Percentiles rank a stretch among this genome's conserved stretches.
These are phyloP conservation scores for Strobilomyces echinocephalus DNA, from an alignment of 768 basidiomycete genomes.

Conservation along the genomic window DNA sequence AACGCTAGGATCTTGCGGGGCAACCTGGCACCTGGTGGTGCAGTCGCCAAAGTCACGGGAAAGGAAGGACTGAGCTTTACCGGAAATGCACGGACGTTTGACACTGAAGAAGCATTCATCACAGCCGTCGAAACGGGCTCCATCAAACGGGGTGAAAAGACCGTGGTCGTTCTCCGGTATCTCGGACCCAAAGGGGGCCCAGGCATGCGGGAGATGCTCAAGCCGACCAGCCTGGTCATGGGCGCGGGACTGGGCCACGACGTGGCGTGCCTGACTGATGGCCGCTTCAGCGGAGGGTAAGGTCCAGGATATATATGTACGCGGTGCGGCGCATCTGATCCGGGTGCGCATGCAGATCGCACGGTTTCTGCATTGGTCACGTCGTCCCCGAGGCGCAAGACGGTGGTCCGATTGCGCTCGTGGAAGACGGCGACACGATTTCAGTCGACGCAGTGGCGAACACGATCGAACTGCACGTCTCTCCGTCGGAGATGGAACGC, in stretches of 20 bases:
- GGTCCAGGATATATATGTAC: slow-evolving; percentile 27
- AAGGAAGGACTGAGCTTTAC: slow-evolving; percentile 89
- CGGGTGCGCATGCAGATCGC: slow-evolving; percentile 53
- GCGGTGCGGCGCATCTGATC: slow-evolving; percentile 14
- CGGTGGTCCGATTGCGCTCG: slow-evolving; percentile 89
- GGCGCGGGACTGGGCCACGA: slow-evolving; percentile 95
- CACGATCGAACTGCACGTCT: slow-evolving; percentile 71
- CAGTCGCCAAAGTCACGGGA: slow-evolving; percentile 95
- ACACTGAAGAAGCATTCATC: slow-evolving; percentile 83
- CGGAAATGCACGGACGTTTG: slow-evolving; percentile 90
- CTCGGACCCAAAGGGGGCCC: slow-evolving; percentile 97
- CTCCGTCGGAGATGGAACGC: slow-evolving; percentile 71
- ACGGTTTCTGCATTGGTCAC: slow-evolving; percentile 96
- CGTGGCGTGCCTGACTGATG: slow-evolving; percentile 96
- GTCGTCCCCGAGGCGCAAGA: slow-evolving; percentile 95
- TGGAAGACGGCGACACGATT: slow-evolving; percentile 82
- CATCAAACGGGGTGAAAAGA: slow-evolving; percentile 94
- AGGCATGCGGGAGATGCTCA: slow-evolving; percentile 99
- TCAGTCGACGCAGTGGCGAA: slow-evolving; percentile 87
- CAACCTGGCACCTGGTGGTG: slow-evolving; percentile 90
- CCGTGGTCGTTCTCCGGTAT: slow-evolving; percentile 91
- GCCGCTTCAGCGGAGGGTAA: slow-evolving; percentile 96
- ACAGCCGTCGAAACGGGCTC: slow-evolving; percentile 82
- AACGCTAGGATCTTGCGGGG: slow-evolving; percentile 74
- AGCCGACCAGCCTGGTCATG: slow-evolving; percentile 97